Evolutionary conservation across 441 rosid species (phyloP), one percentile per base, ranked within the genome.

Genomic region (Biscutella laevigata): DNA sequence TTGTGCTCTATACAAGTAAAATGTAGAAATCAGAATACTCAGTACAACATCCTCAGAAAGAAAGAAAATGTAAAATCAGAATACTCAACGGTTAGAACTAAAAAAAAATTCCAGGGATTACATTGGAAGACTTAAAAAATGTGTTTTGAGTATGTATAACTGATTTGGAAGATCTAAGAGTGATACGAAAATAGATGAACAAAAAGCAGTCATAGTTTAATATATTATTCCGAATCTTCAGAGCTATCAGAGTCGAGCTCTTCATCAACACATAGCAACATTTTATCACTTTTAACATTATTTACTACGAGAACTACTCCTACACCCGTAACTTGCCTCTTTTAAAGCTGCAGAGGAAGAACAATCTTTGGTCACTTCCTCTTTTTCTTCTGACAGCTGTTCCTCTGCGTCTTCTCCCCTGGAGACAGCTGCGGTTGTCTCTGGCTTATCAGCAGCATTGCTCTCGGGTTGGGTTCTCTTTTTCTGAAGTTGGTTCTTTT

Each of bases 251-350:
- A 53, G 62, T 69, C 68, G 14, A 64, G 64, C 28, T 67, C 58
- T 71, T 69, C 68, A 75, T 71, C 73, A 54, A 62, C 45, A 69
- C 68, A 75, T 53, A 59, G 73, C 74, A 61, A 60, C 39, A 62
- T 64, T 28, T 70, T 70, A 57, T 62, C 77, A 57, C 63, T n/a
- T n/a, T n/a, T 61, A 46, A 62, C 74, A 46, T 59, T 60, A 59
- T 44, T 53, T 52, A 58, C 70, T 46, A 33, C 30, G 16, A 10
- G 4, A 34, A 26, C 63, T 48, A 34, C 50, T 57, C 21, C 69
- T 66, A 66, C 51, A 44, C 32, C 40, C 45, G 51, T 45, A 27
- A 51, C 64, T 66, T n/a, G n/a, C n/a, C n/a, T 53, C 61, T 52
- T 52, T 56, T 44, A 52, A n/a, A 37, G 30, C 38, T 45, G 49